Base-by-base conservation (phyloP, 2,329 filamentous ascomycete species). In the Aspergillus oerlinghausenensis region DNA sequence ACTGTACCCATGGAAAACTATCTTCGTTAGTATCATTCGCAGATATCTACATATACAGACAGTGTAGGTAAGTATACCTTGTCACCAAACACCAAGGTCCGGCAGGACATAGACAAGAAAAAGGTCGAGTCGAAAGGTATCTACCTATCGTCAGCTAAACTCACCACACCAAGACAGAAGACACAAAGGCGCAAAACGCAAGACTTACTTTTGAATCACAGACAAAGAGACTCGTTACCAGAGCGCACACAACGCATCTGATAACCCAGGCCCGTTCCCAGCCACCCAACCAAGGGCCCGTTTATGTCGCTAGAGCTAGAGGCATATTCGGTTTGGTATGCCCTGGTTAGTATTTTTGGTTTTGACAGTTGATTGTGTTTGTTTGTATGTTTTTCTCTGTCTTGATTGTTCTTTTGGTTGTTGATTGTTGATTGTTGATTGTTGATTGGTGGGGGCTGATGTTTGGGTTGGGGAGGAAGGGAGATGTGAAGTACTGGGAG, bases 191-290 rank as follows among this genome's bases (percentile, higher is more conserved):
- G 11, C 10, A 6, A 43, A n/a, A 50, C 3, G 5, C 26, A 29
- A 35, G n/a, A 26, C 32, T 26, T 21, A 25, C 49, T 29, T 17
- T 9, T 2, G 10, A 32, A 29, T 28, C 10, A 29, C 9, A 29
- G 14, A 48, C 17, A 40, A 47, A 19, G 8, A 49, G 11, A 42
- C 1, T 28, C 10, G 51, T 53, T 56, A 56, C 43, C 51, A 57
- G 51, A 38, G 26, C 11, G 21, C 32, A 26, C n/a, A 57, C 11
- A 38, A 40, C 21, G 11, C 29, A 48, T 55, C 52, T 38, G 56
- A 59, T 61, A 54, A 50, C 60, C 60, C 60, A 60, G 58, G 60
- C 60, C 60, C 60, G 35, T 49, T 52, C 60, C 60, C 60, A 59
- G 28, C 60, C 60, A 56, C 60, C 60, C 60, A 56, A 52, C 58